Evolutionary conservation across 257 asterid species (phyloP).

Genomic region (Anisodus tanguticus): DNA sequence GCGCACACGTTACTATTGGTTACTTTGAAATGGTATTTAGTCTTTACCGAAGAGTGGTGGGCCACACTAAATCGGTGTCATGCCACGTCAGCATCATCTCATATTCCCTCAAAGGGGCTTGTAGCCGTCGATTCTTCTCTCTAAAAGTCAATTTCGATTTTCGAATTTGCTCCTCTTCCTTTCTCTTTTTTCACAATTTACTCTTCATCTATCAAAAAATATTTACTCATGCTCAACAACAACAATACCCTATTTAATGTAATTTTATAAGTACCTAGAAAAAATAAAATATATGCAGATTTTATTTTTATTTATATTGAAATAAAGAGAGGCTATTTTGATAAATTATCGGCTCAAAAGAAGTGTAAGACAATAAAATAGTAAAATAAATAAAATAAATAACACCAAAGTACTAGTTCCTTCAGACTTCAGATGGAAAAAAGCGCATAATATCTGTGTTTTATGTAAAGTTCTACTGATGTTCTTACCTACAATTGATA

Average conservation of each 20-base stretch:
- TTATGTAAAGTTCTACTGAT: neutral
- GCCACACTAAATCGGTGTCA: constrained; percentile 36
- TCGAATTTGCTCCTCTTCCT: neutral
- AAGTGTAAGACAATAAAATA: no score
- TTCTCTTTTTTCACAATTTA: neutral
- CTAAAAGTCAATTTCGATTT: neutral
- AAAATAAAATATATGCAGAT: no score
- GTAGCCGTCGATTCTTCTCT: neutral
- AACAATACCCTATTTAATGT: no score
- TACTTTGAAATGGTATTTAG: neutral
- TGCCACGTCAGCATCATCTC: constrained; percentile 40
- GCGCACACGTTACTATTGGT: neutral
- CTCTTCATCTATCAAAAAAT: neutral
- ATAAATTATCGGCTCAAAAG: no score
- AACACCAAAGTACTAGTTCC: no score
- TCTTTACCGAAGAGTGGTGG: neutral
- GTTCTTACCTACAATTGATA: neutral
- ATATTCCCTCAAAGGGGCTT: constrained; percentile 1
- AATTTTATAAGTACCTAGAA: no score
- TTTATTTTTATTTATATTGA: no score
- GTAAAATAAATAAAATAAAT: no score
- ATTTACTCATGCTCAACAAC: no score
- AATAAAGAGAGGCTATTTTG: no score
- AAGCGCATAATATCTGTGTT: neutral
- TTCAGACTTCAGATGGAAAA: no score